Evolutionary conservation across 805 yeast genomes (phyloP).

Genomic region (Myxozyma sirexii): DNA sequence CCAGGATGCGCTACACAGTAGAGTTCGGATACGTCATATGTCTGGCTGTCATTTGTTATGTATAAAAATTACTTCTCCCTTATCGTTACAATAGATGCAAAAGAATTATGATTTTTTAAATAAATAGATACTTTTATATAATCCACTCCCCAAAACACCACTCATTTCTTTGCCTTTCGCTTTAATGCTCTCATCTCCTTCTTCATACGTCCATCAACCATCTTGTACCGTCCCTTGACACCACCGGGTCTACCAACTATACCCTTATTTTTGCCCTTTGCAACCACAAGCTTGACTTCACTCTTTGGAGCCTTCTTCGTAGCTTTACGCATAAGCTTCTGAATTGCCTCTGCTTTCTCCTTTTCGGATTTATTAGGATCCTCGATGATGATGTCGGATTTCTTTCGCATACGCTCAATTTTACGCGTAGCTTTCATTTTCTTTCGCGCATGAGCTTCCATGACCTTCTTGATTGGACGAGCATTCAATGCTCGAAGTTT

Average conservation of each 20-base stretch:
- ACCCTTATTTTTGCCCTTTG: conserved; percentile 82
- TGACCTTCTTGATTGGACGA: conserved; percentile 97
- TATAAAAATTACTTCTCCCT: too few species aligned
- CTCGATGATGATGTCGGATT: conserved; percentile 87
- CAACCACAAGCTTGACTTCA: conserved; percentile 84
- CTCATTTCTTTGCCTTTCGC: conserved; percentile 69
- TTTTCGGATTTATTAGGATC: conserved; percentile 84
- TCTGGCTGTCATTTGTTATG: too few species aligned
- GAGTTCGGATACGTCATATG: neutral
- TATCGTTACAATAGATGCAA: too few species aligned
- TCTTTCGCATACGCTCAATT: conserved; percentile 86
- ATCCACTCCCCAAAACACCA: neutral
- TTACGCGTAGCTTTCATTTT: conserved; percentile 87
- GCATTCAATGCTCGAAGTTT: conserved; percentile 84
- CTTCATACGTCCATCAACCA: conserved; percentile 98
- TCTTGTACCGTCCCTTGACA: conserved; percentile 94
- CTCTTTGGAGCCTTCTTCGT: conserved; percentile 68
- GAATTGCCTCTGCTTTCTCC: conserved; percentile 93
- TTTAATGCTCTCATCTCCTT: conserved; percentile 93
- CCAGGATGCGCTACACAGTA: conserved; percentile 3
- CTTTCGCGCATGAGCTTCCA: conserved; percentile 96
- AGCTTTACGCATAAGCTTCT: conserved; percentile 78
- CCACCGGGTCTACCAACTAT: conserved; percentile 95
- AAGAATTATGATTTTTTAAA: neutral
- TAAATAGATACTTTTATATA: neutral